Evolutionary conservation across 2,329 filamentous ascomycete species (phyloP), one percentile per base, ranked within the genome.

Genomic region (Triangularia setosa): DNA sequence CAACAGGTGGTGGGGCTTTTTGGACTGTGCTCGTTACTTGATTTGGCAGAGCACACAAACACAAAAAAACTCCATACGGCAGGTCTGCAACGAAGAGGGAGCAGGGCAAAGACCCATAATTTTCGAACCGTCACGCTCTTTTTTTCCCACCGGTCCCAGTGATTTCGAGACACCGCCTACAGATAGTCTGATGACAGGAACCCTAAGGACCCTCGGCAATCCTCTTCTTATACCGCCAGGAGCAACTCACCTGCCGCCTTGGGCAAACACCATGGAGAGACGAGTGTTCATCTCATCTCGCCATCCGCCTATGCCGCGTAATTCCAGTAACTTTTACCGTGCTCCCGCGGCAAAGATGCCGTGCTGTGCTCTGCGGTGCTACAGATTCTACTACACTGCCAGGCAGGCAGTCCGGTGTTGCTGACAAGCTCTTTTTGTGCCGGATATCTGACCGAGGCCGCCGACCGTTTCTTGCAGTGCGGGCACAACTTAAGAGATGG

Each of bases 1-100:
- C 63, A 48, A 12, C 30, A 33, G 30, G 30, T 67, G 67, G 21
- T 28, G 23, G 25, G 52, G 52, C n/a, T 24, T 54, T 55, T 25
- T 18, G 23, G 69, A 30, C 66, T 70, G 66, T 68, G 67, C 64
- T 71, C 65, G 61, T 65, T 68, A 57, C 55, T 52, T 65, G 64
- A 64, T 69, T 71, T 68, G 53, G 62, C 35, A 28, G 55, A 30
- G 65, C 69, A 68, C 67, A 70, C 65, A 70, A 66, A 66, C 67
- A 61, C 52, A 53, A 70, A 66, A 70, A 68, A 61, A 48, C 53
- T 30, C 58, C 56, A 52, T 28, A 27, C 18, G 9, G 18, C n/a
- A n/a, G n/a, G n/a, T n/a, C n/a, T n/a, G n/a, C n/a, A n/a, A n/a
- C n/a, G n/a, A 33, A 58, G 56, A 28, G 33, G 35, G n/a, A 33